Percentiles rank a stretch among this genome's conserved stretches.
These are phyloP conservation scores for Biscogniauxia marginata DNA, from an alignment of 2,329 filamentous ascomycete species.

Conservation along the genomic window DNA sequence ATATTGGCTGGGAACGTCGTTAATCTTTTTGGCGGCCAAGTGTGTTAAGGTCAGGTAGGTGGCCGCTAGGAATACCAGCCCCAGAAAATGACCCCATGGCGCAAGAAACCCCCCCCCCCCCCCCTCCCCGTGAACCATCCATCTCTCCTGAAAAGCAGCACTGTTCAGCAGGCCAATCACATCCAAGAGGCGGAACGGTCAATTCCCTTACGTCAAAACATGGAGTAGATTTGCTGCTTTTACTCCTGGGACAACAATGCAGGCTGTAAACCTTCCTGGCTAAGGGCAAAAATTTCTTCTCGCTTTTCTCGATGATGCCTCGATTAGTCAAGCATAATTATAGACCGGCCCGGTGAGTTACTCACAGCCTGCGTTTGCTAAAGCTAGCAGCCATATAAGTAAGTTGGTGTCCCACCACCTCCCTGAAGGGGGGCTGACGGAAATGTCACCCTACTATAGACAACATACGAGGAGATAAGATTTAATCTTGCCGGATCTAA, in stretches of 20 bases:
- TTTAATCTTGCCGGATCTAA: not conserved
- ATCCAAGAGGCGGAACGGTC: slow-evolving; percentile 22
- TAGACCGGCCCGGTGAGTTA: slow-evolving; percentile 2
- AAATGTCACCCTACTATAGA: not conserved
- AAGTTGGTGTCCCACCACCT: not conserved
- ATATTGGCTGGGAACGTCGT: not conserved
- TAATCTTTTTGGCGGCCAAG: not conserved
- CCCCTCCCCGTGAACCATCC: slow-evolving; percentile 10
- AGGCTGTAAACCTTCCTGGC: slow-evolving; percentile 6
- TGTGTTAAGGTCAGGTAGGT: not conserved
- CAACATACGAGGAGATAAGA: not conserved
- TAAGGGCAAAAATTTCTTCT: slow-evolving; percentile 3
- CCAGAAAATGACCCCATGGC: slow-evolving; percentile 8
- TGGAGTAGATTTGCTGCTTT: slow-evolving; percentile 7
- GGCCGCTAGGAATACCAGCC: not conserved
- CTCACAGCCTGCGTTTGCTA: not conserved
- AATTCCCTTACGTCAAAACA: slow-evolving; percentile 27
- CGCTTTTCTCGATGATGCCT: slow-evolving; percentile 24
- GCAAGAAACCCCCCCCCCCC: slow-evolving; percentile 13
- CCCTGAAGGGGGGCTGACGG: not conserved
- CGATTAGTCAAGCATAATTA: slow-evolving; percentile 9
- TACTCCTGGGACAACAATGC: too few species aligned
- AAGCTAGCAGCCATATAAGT: not conserved
- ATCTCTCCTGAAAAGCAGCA: slow-evolving; percentile 18
- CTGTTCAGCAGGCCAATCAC: slow-evolving; percentile 9